Percentiles rank a stretch among this genome's conserved stretches.
Conservation (phyloP, 768 basidiomycete species). For the Ramaria sp. region DNA sequence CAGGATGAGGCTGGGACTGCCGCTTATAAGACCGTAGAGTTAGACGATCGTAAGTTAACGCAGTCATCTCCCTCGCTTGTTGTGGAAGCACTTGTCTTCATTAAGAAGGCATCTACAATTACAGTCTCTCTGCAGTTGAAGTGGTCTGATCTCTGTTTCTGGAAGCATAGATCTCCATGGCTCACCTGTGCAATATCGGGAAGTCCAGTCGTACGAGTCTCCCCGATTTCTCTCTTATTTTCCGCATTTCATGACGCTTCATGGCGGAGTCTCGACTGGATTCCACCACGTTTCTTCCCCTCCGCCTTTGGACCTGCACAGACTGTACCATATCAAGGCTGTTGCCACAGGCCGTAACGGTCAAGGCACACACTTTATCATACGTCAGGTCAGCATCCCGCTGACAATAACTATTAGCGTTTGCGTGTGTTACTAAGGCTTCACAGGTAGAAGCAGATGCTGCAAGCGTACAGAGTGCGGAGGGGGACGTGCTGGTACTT, state of each 20-base stretch:
- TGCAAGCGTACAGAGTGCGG: slow-evolving; percentile 30
- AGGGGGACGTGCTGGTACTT: slow-evolving; percentile 48
- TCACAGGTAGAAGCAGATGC: slow-evolving; percentile 14
- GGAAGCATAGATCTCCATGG: slow-evolving; percentile 37
- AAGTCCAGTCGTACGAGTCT: slow-evolving; percentile 50
- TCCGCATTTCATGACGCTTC: slow-evolving; percentile 32
- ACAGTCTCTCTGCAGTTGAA: neutral
- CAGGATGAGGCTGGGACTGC: slow-evolving; percentile 54
- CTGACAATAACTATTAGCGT: neutral
- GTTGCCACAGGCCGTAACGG: slow-evolving; percentile 11
- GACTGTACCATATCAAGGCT: slow-evolving; percentile 39
- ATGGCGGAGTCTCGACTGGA: slow-evolving; percentile 39
- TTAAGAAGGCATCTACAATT: no score
- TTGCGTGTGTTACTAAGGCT: neutral
- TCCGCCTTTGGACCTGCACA: slow-evolving; percentile 33
- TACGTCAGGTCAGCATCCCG: slow-evolving; percentile 8
- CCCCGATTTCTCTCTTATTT: slow-evolving; percentile 39
- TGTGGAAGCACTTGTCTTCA: neutral
- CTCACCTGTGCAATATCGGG: slow-evolving; percentile 48
- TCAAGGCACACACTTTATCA: slow-evolving; percentile 9
- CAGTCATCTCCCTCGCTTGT: neutral
- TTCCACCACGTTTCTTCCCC: slow-evolving; percentile 37
- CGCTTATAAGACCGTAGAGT: slow-evolving; percentile 56
- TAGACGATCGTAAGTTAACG: slow-evolving; percentile 44
- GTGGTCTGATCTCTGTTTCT: neutral